Evolutionary conservation across 2,329 filamentous ascomycete genomes (phyloP).

Genomic region (Xylaria multiplex): DNA sequence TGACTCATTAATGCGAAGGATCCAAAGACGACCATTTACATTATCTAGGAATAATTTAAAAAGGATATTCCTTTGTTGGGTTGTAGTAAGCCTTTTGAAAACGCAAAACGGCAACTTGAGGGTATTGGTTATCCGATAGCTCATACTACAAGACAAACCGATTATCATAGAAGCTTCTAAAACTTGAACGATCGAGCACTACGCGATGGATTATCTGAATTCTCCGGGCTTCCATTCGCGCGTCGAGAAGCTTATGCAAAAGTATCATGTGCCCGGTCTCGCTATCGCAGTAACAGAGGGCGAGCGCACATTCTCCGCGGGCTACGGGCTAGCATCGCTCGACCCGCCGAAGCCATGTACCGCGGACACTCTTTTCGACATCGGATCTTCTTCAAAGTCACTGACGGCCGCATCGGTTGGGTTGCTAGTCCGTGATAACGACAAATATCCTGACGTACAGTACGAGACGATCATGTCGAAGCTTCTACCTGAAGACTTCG

Average conservation of each 20-base stretch:
- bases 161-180: not conserved
- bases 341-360: conserved; percentile 44
- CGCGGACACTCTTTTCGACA: conserved; percentile 46
- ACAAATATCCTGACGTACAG: conserved; percentile 46
- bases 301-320: conserved; percentile 36
- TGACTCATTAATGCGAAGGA: conserved; percentile 24
- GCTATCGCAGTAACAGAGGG: conserved; percentile 40
- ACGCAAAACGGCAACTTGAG: not conserved
- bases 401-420: conserved; percentile 44
- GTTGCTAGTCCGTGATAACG: conserved; percentile 47
- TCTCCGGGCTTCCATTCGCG: conserved; percentile 35
- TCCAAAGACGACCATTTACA: not conserved
- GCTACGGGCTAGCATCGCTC: conserved; percentile 43
- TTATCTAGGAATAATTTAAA: not conserved
- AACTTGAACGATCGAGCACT: not conserved
- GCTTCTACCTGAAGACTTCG: conserved; percentile 43
- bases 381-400: conserved; percentile 46
- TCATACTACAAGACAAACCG: not conserved
- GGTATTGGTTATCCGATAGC: not conserved
- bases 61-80: not conserved
- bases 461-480: conserved; percentile 43
- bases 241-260: conserved; percentile 36
- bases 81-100: not conserved
- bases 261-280: conserved; percentile 43
- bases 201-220: conserved; percentile 37